Conservation (phyloP, 768 basidiomycete genomes). For the Termitomyces sp. region DNA sequence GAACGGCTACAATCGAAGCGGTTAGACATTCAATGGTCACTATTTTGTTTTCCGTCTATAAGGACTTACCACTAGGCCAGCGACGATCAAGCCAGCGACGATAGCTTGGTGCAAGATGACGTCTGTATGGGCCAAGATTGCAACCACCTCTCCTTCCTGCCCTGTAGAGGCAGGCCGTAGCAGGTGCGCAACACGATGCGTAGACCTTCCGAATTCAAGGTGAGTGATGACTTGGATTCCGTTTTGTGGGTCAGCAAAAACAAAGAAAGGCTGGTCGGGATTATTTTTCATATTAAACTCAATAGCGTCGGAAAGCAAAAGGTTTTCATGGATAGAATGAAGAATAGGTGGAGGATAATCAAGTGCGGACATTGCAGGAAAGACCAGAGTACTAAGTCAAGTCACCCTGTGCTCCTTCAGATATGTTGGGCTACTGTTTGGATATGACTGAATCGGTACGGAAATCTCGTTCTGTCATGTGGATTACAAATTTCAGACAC, state of each 20-base stretch:
- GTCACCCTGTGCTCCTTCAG: no score
- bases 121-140: constrained; percentile 25
- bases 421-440: no score
- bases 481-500: no score
- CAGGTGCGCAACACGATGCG: constrained; percentile 32
- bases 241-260: constrained; percentile 16
- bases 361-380: not conserved
- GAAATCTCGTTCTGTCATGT: no score
- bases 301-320: not conserved
- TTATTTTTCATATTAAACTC: constrained; percentile 20
- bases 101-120: constrained; percentile 34
- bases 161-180: constrained; percentile 26
- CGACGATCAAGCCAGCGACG: constrained; percentile 26
- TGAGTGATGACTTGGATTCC: constrained; percentile 24
- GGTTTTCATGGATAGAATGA: not conserved
- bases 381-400: no score
- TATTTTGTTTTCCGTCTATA: not conserved
- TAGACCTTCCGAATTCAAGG: constrained; percentile 37
- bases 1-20: constrained; percentile 21
- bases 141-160: constrained; percentile 24
- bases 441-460: no score
- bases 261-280: constrained; percentile 11
- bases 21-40: no score
- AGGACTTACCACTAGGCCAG: constrained; percentile 18
- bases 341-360: not conserved